These are phyloP conservation scores for Aquilaria agallochum DNA, from an alignment of 441 rosid species.

Conservation along the genomic window DNA sequence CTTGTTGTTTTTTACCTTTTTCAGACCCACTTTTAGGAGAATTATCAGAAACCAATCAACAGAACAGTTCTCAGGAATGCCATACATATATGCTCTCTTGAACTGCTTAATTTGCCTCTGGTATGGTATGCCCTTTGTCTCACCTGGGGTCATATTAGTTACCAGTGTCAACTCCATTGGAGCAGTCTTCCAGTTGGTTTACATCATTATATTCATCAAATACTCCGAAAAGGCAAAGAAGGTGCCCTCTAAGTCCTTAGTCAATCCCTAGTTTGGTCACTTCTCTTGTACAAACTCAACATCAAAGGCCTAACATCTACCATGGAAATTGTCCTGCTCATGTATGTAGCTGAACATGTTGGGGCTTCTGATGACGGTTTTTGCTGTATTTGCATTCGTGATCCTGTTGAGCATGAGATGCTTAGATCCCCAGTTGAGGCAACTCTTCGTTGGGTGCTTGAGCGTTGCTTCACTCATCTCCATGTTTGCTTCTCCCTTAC, in stretches of 20 bases:
- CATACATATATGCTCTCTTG: slow-evolving; percentile 51
- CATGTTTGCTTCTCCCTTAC: slow-evolving; percentile 67
- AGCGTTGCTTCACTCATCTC: slow-evolving; percentile 52
- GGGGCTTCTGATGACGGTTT: slow-evolving; percentile 33
- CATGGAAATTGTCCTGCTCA: neutral
- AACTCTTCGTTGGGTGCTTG: slow-evolving; percentile 45
- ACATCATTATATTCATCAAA: slow-evolving; percentile 38
- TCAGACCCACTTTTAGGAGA: slow-evolving; percentile 68
- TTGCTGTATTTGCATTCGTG: slow-evolving; percentile 24
- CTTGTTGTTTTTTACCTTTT: neutral
- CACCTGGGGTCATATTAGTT: slow-evolving; percentile 35
- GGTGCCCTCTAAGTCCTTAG: slow-evolving; percentile 21
- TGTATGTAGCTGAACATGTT: slow-evolving; percentile 47
- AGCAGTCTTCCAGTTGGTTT: slow-evolving; percentile 47
- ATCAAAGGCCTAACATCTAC: neutral
- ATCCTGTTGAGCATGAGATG: slow-evolving; percentile 34
- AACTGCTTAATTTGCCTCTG: slow-evolving; percentile 63
- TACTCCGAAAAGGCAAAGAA: slow-evolving; percentile 36
- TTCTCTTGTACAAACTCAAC: neutral
- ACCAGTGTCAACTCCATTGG: slow-evolving; percentile 58
- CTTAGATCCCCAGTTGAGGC: slow-evolving; percentile 19
- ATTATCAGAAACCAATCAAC: slow-evolving; percentile 57
- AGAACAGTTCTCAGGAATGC: slow-evolving; percentile 71
- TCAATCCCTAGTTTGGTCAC: neutral
- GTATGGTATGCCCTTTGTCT: slow-evolving; percentile 59